phyloP scores from a whole-genome alignment of 2,329 filamentous ascomycete genomes.

The Aspergillus aculeatus region DNA sequence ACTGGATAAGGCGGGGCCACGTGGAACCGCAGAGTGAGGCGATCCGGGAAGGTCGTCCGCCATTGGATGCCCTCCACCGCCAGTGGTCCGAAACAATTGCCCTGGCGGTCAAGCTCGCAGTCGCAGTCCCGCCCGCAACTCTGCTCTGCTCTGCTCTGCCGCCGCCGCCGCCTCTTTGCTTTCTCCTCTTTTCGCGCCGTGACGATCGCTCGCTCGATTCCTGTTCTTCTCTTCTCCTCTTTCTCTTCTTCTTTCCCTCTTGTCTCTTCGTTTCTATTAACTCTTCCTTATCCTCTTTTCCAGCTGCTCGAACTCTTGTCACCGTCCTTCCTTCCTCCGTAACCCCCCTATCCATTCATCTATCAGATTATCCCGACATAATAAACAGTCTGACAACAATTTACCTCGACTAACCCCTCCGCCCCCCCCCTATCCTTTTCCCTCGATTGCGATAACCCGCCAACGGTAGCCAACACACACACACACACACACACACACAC shows the following conservation, averaged over 20 bases:
- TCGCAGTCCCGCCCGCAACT: background rate
- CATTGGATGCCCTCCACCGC: constrained; percentile 8
- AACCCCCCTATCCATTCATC: background rate
- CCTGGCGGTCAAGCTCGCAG: constrained; percentile 2
- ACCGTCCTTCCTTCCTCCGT: background rate
- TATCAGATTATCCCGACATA: no score
- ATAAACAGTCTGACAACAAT: background rate
- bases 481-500: no score
- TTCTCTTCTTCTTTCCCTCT: constrained; percentile 7
- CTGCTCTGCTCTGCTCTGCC: background rate
- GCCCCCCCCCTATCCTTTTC: background rate
- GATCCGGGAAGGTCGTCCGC: constrained; percentile 1
- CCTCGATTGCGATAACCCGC: background rate
- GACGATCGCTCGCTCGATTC: constrained; percentile 6
- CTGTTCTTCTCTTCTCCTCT: constrained; percentile 11
- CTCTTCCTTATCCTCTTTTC: background rate
- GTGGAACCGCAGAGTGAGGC: constrained; percentile 33
- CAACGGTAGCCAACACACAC: background rate
- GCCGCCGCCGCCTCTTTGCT: background rate
- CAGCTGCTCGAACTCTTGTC: no score
- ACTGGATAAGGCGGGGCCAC: constrained; percentile 26
- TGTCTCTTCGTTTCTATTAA: background rate
- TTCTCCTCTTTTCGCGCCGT: constrained; percentile 4
- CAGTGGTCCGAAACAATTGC: constrained; percentile 7
- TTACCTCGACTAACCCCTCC: background rate